Conservation (phyloP, 495 filamentous ascomycete genomes). For the Sphaerosporella brunnea region DNA sequence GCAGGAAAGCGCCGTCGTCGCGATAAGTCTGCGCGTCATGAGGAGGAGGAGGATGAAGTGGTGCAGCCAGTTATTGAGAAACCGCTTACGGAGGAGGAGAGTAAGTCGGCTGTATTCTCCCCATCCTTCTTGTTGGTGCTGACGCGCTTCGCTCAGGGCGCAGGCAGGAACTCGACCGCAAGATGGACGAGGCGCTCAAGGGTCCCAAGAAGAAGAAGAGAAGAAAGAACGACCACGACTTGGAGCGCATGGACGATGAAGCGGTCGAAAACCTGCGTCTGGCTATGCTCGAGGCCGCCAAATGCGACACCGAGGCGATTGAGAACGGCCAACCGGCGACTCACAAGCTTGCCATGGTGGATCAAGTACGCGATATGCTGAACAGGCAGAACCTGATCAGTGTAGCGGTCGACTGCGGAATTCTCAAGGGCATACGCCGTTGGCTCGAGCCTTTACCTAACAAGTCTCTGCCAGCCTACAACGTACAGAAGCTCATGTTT, state of each 20-base stretch:
- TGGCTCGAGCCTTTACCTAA: slow-evolving; percentile 93
- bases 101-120: slow-evolving; percentile 13
- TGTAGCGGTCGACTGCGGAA: slow-evolving; percentile 75
- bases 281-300: slow-evolving; percentile 81
- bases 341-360: slow-evolving; percentile 86
- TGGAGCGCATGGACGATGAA: slow-evolving; percentile 74
- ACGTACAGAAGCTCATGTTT: slow-evolving; percentile 91
- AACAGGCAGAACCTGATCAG: slow-evolving; percentile 73
- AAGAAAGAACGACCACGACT: slow-evolving; percentile 66
- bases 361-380: slow-evolving; percentile 72
- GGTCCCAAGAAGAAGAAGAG: slow-evolving; percentile 61
- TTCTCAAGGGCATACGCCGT: slow-evolving; percentile 84
- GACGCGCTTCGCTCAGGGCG: slow-evolving; percentile 26
- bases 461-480: slow-evolving; percentile 70
- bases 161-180: slow-evolving; percentile 50
- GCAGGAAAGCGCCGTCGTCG: slow-evolving; percentile 43
- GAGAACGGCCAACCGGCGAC: slow-evolving; percentile 60
- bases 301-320: slow-evolving; percentile 65
- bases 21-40: slow-evolving; percentile 39
- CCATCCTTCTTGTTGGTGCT: slow-evolving; percentile 2
- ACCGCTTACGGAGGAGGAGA: slow-evolving; percentile 36
- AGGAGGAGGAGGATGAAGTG: slow-evolving; percentile 36
- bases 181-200: slow-evolving; percentile 73
- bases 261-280: slow-evolving; percentile 75
- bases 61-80: slow-evolving; percentile 19